A percentile compares a stretch with the other conserved stretches of the same genome.
phyloP scores from a whole-genome alignment of 108 stramenopile genomes.

The Nitzschia putrida region DNA sequence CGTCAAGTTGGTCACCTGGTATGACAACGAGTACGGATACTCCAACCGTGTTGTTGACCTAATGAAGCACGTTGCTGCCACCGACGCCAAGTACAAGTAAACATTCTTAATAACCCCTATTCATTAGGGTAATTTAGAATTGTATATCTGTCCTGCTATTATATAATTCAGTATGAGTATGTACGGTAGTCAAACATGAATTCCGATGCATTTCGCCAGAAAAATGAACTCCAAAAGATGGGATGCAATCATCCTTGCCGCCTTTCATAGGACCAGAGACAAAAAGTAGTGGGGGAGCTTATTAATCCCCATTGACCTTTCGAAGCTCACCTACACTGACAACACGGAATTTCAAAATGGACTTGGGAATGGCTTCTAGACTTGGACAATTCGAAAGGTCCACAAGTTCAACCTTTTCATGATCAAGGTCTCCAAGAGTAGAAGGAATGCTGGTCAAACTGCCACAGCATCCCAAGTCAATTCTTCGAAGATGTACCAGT shows the following conservation, averaged over 20 bases:
- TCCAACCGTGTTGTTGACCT: slow-evolving; percentile 93
- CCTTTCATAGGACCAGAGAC: too few relatives aligned
- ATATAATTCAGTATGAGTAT: neutral
- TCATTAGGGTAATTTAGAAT: neutral
- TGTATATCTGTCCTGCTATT: neutral
- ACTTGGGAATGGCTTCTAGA: slow-evolving; percentile 15
- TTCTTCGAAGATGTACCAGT: slow-evolving; percentile 15
- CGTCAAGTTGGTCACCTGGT: slow-evolving; percentile 97
- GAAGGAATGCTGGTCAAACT: slow-evolving; percentile 35
- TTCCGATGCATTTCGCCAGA: neutral
- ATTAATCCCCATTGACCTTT: too few relatives aligned
- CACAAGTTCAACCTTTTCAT: slow-evolving; percentile 31
- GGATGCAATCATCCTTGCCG: too few relatives aligned
- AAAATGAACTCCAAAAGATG: neutral
- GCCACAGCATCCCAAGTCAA: slow-evolving; percentile 47
- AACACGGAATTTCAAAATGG: slow-evolving; percentile 8
- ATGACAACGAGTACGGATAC: slow-evolving; percentile 97
- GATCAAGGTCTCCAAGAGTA: slow-evolving; percentile 26
- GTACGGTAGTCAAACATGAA: neutral
- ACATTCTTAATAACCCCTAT: neutral
- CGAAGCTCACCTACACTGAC: neutral
- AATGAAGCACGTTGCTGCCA: slow-evolving; percentile 92
- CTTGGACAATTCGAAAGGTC: slow-evolving; percentile 38
- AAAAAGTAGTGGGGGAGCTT: too few relatives aligned
- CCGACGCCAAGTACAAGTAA: slow-evolving; percentile 73